phyloP scores from a whole-genome alignment of 257 asterid genomes.

The Solanum paucissectum region DNA sequence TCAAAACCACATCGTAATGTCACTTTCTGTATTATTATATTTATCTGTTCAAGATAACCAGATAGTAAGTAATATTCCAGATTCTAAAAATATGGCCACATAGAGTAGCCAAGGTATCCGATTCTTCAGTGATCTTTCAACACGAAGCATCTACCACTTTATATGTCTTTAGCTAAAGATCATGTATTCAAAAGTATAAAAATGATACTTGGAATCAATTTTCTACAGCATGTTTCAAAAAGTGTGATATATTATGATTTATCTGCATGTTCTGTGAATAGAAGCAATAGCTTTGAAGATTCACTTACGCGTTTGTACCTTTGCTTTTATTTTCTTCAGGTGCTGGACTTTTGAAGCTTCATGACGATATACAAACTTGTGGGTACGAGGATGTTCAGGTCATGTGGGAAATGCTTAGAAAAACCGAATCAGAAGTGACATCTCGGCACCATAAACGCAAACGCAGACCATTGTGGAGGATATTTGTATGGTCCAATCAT shows the following conservation, averaged over 20 bases:
- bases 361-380: conserved; percentile 80
- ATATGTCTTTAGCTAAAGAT: background rate
- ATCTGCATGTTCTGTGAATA: background rate
- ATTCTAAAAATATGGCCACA: background rate
- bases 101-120: background rate
- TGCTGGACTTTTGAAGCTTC: conserved; percentile 74
- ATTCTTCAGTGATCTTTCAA: background rate
- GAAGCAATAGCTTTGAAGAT: background rate
- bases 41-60: background rate
- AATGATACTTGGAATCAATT: background rate
- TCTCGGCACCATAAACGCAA: conserved; percentile 38
- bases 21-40: background rate
- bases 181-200: background rate
- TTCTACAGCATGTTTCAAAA: background rate
- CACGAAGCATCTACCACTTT: background rate
- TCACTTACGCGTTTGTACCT: background rate
- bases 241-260: background rate
- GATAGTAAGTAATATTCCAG: background rate
- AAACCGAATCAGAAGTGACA: conserved; percentile 37
- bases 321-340: conserved; percentile 28
- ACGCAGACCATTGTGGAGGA: conserved; percentile 47
- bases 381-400: conserved; percentile 91
- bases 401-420: conserved; percentile 94
- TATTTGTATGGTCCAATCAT: conserved; percentile 32
- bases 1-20: background rate